These are phyloP conservation scores for Cytospora leucostoma DNA, from an alignment of 2,329 filamentous ascomycete genomes.

Conservation along the genomic window DNA sequence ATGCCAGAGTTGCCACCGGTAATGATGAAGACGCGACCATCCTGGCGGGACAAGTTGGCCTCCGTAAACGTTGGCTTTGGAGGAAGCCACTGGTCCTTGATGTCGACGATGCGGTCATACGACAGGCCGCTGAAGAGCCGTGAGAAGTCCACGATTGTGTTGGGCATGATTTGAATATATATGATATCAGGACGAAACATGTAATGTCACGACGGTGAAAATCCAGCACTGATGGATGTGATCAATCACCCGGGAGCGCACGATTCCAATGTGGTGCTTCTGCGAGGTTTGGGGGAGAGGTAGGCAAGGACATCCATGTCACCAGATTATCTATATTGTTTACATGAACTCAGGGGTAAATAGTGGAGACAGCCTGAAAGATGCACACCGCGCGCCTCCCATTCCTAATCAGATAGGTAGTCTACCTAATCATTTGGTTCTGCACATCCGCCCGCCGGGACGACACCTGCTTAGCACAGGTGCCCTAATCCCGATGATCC, in stretches of 20 bases:
- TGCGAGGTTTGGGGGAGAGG: too few species aligned
- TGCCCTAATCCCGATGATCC: too few species aligned
- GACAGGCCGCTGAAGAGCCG: constrained; percentile 21
- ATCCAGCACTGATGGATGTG: not conserved
- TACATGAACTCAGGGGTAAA: too few species aligned
- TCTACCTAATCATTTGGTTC: too few species aligned
- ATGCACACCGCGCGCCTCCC: too few species aligned
- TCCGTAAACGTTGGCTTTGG: constrained; percentile 35
- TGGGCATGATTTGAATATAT: constrained; percentile 14
- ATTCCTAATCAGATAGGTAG: too few species aligned
- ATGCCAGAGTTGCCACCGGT: constrained; percentile 46
- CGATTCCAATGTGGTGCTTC: too few species aligned
- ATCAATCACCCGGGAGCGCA: not conserved
- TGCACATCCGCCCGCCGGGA: too few species aligned
- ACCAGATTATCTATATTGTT: too few species aligned
- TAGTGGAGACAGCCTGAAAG: too few species aligned
- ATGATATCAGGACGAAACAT: not conserved
- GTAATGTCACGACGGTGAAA: not conserved
- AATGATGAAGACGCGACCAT: constrained; percentile 46
- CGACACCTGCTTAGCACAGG: too few species aligned
- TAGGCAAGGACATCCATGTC: too few species aligned
- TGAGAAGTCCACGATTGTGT: constrained; percentile 23
- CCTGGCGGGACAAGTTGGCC: constrained; percentile 32
- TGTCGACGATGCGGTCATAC: constrained; percentile 14
- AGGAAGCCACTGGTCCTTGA: constrained; percentile 30